A percentile compares a stretch with the other conserved stretches of the same genome.
phyloP scores from a whole-genome alignment of 305 asterid species.

The Solanum hybrid region DNA sequence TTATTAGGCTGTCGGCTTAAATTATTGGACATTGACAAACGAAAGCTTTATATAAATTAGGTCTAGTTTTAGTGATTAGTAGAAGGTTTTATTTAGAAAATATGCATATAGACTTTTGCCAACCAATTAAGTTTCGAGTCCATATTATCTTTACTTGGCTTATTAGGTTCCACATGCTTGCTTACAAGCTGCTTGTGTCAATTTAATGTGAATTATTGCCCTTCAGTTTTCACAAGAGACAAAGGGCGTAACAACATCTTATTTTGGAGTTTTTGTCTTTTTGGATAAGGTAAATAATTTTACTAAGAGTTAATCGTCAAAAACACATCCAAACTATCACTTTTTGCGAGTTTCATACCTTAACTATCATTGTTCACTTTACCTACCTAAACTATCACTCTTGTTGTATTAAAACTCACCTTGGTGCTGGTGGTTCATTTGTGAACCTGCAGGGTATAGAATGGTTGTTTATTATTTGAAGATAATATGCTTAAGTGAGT shows the following conservation, averaged over 20 bases:
- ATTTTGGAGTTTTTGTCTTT: background rate
- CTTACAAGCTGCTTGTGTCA: background rate
- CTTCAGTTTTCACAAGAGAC: background rate
- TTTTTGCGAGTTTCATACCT: no score
- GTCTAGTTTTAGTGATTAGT: background rate
- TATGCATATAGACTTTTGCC: background rate
- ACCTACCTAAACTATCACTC: no score
- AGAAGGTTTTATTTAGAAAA: background rate
- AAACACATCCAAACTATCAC: no score
- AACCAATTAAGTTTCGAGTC: background rate
- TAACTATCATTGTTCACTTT: no score
- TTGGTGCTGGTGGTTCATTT: no score
- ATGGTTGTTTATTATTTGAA: no score
- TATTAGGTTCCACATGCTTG: background rate
- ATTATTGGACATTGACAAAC: background rate
- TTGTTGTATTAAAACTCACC: no score
- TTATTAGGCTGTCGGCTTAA: background rate
- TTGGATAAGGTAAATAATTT: background rate
- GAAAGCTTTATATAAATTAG: background rate
- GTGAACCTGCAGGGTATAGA: no score
- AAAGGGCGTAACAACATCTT: background rate
- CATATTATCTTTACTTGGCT: background rate
- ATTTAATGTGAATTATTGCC: background rate
- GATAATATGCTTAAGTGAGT: no score
- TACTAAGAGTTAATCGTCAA: no score